A percentile compares a stretch with the other conserved stretches of the same genome.
phyloP scores from a whole-genome alignment of 192 early-diverging fungal genomes.

The Thoreauomyces humboldtii region DNA sequence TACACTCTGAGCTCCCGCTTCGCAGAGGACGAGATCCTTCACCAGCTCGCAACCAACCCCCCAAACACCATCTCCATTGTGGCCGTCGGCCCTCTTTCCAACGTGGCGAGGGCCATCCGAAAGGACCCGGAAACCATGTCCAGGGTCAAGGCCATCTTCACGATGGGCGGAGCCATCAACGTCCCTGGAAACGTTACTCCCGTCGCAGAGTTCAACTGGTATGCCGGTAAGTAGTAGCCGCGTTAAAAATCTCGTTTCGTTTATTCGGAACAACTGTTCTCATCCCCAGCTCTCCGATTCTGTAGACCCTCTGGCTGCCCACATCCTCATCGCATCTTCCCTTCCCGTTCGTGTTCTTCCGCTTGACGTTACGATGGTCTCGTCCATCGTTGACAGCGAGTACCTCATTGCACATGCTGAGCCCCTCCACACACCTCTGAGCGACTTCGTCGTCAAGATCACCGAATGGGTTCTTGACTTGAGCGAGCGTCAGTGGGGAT shows the following conservation, averaged over 20 bases:
- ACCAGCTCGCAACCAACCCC: constrained; percentile 19
- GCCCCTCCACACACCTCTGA: constrained; percentile 20
- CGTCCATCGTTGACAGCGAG: constrained; percentile 14
- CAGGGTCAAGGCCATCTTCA: constrained; percentile 15
- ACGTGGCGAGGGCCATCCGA: constrained; percentile 21
- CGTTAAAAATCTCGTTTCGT: neutral
- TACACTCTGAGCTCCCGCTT: constrained; percentile 16
- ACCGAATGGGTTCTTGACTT: constrained; percentile 22
- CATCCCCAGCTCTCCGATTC: neutral
- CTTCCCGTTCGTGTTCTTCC: constrained; percentile 22
- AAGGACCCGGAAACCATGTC: constrained; percentile 19
- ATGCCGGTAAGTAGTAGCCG: constrained; percentile 1
- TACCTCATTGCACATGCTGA: constrained; percentile 23
- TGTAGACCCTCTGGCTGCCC: constrained; percentile 19
- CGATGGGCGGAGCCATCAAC: constrained; percentile 31
- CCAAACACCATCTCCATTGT: constrained; percentile 14
- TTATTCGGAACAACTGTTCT: neutral
- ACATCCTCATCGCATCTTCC: constrained; percentile 16
- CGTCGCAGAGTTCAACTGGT: constrained; percentile 31
- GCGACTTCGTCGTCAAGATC: constrained; percentile 20
- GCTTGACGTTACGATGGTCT: constrained; percentile 23
- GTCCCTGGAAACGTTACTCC: constrained; percentile 26
- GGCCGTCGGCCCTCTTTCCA: constrained; percentile 21
- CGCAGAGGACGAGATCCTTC: constrained; percentile 28
- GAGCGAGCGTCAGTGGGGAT: constrained; percentile 14